These are phyloP conservation scores for Alternaria sp. DNA, from an alignment of 2,329 filamentous ascomycete genomes.

Conservation along the genomic window DNA sequence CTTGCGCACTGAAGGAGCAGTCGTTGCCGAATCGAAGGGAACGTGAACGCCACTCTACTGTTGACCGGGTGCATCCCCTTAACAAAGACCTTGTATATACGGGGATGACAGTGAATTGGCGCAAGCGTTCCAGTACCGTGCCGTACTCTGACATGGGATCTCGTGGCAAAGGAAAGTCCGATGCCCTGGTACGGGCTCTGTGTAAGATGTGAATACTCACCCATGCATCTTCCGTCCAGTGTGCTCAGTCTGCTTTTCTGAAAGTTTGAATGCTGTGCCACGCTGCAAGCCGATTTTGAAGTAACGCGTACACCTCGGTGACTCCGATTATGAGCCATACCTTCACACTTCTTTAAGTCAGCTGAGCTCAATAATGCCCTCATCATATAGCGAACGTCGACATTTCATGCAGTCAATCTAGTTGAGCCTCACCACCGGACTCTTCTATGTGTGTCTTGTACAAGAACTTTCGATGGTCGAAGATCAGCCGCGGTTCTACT, in stretches of 20 bases:
- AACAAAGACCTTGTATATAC: constrained; percentile 10
- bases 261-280: background rate
- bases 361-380: background rate
- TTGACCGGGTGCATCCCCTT: background rate
- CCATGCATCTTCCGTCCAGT: background rate
- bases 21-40: background rate
- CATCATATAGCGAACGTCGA: background rate
- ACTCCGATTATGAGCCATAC: background rate
- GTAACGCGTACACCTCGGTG: constrained; percentile 14
- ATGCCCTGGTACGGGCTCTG: background rate
- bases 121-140: background rate
- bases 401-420: background rate
- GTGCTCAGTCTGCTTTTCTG: background rate
- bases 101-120: background rate
- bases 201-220: background rate
- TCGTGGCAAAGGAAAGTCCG: background rate
- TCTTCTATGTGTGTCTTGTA: background rate
- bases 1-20: background rate
- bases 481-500: background rate
- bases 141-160: background rate
- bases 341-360: background rate
- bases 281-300: background rate
- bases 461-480: background rate
- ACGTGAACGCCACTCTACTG: background rate
- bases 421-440: background rate